phyloP scores from a whole-genome alignment of 306 rosid species.

The Prunus campanulata region DNA sequence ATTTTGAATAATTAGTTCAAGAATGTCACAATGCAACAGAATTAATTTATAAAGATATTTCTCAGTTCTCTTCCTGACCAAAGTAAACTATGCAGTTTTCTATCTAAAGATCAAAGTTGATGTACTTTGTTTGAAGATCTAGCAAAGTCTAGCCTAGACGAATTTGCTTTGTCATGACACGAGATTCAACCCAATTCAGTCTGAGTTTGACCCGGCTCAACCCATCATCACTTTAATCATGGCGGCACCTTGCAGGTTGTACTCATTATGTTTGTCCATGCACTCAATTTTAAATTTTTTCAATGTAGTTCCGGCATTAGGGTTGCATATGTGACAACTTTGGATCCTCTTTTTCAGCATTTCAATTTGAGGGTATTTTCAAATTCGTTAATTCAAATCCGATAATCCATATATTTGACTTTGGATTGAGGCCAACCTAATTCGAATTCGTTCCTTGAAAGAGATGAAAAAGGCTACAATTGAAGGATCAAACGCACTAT shows the following conservation, averaged over 20 bases:
- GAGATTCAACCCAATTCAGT: not conserved
- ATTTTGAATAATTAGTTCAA: conserved; percentile 4
- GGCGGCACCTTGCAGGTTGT: not conserved
- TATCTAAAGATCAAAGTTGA: not conserved
- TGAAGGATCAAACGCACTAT: too few species aligned
- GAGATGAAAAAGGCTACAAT: too few species aligned
- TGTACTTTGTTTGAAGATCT: not conserved
- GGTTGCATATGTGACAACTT: too few species aligned
- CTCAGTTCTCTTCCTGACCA: not conserved
- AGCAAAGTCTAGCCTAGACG: not conserved
- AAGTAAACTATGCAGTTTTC: not conserved
- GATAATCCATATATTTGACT: too few species aligned
- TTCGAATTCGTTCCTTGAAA: too few species aligned
- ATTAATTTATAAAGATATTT: not conserved
- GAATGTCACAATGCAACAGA: conserved; percentile 9
- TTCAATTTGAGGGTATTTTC: too few species aligned
- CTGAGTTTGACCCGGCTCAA: not conserved
- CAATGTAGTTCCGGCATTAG: too few species aligned
- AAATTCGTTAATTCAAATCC: too few species aligned
- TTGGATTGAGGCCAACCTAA: too few species aligned
- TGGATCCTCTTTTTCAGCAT: too few species aligned
- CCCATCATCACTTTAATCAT: not conserved
- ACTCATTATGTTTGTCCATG: too few species aligned
- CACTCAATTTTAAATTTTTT: too few species aligned
- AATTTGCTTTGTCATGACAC: not conserved